Evolutionary conservation across 768 basidiomycete genomes (phyloP).

Genomic region (Suillus lakei): DNA sequence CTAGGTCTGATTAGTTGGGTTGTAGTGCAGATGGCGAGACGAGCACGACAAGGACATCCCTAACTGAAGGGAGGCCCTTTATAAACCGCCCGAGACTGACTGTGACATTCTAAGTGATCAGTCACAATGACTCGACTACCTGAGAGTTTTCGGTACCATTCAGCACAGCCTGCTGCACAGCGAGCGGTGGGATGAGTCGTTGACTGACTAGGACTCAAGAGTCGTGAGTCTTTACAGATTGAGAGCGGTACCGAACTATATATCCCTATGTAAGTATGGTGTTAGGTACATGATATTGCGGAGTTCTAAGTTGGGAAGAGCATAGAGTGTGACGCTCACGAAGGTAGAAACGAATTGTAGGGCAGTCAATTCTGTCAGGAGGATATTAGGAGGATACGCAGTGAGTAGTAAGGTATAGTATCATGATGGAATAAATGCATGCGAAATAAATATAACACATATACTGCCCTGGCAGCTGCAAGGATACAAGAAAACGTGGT

Average conservation of each 20-base stretch:
- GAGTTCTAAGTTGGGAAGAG: background rate
- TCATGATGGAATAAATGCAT: background rate
- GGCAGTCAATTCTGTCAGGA: no score
- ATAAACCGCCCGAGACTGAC: background rate
- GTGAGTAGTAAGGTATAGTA: no score
- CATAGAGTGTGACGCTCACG: no score
- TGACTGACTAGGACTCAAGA: background rate
- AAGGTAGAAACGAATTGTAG: no score
- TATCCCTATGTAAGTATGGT: no score
- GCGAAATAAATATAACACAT: background rate
- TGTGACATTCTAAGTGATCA: background rate
- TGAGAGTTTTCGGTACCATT: background rate
- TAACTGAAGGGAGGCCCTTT: background rate
- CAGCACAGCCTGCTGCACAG: background rate
- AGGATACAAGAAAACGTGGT: background rate
- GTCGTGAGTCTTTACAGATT: background rate
- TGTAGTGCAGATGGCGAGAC: background rate
- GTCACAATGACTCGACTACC: background rate
- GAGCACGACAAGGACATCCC: background rate
- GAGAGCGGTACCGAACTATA: background rate
- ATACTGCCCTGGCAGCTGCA: background rate
- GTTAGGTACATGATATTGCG: no score
- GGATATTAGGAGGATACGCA: no score
- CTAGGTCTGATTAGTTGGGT: background rate
- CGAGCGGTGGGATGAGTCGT: background rate